Evolutionary conservation across 2,329 filamentous ascomycete species (phyloP), one percentile per base, ranked within the genome.

Genomic region (Scytalidium sp.): DNA sequence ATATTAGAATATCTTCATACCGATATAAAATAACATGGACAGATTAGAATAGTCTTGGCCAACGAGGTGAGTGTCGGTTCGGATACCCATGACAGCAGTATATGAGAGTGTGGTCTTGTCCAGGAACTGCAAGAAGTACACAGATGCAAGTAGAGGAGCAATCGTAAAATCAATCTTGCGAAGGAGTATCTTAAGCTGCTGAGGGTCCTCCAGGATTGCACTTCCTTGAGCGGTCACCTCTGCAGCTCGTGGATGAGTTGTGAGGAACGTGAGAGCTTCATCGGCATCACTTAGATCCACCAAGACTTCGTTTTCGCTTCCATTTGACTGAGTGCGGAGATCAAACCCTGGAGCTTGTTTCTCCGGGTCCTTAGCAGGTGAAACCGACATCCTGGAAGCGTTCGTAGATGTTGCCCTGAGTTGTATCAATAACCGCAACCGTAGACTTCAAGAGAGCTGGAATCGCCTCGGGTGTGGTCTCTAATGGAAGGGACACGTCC

Each of bases 161-260:
- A 52, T 51, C 1, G 47, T 53, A 5, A 53, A 47, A 17, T 53
- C 47, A 21, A 53, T 50, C 29, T 50, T 53, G 6, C 46, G 46
- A 8, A 51, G 20, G 11, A 25, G 62, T 60, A 3, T 55, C 54
- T 19, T 54, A 3, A 58, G 52, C 36, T 57, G 41, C 19, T 57
- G 36, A 44, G 60, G 60, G 1, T 45, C 40, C 32, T 60, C 56
- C 46, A 63, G 51, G 41, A 56, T 52, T 41, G 61, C 60, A 46
- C 59, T 60, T 19, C 58, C 60, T n/a, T 60, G 56, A 3, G 59
- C 56, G 10, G 59, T 56, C 29, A 63, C 55, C 43, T 59, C 56
- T 6, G 51, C 40, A 15, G 49, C 52, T 19, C 44, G 41, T 6
- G 52, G 52, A 21, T 54, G 52, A 17, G 43, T 45, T 17, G 49